Conservation (phyloP, 1,139 yeast genomes). For the Suhomyces coccinellae region DNA sequence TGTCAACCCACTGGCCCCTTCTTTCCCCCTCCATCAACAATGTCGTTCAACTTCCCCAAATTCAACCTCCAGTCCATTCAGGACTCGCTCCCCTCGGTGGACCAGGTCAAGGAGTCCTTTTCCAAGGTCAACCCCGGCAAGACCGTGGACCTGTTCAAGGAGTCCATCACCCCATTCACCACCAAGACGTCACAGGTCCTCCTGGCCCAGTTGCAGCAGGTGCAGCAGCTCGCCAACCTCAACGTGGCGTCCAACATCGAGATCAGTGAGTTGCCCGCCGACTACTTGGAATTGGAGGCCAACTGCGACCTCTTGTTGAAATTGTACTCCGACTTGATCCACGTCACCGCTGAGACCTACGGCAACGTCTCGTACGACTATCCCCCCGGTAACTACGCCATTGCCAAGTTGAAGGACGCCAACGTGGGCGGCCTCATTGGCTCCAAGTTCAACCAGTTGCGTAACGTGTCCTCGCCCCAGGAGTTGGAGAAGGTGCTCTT, state of each 20-base stretch:
- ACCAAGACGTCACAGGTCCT: constrained; percentile 41
- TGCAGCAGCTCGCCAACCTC: constrained; percentile 42
- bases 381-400: constrained; percentile 62
- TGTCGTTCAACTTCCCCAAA: constrained; percentile 56
- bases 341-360: constrained; percentile 58
- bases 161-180: constrained; percentile 46
- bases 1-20: not conserved
- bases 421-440: constrained; percentile 61
- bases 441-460: constrained; percentile 56
- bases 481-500: constrained; percentile 58
- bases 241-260: constrained; percentile 33
- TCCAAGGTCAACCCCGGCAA: constrained; percentile 42
- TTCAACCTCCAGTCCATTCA: constrained; percentile 48
- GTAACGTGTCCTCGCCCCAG: constrained; percentile 61
- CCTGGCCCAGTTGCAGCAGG: constrained; percentile 42
- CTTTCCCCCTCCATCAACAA: constrained; percentile 15
- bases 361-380: constrained; percentile 70
- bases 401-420: constrained; percentile 51
- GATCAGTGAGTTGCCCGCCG: constrained; percentile 68
- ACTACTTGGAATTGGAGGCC: constrained; percentile 64
- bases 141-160: constrained; percentile 42
- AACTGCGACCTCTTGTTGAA: constrained; percentile 63
- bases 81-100: constrained; percentile 45
- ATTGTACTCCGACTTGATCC: constrained; percentile 59
- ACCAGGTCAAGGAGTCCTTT: constrained; percentile 41